Base-by-base conservation (phyloP, 2,329 filamentous ascomycete genomes). In the Ploettnerulaceae sp. region DNA sequence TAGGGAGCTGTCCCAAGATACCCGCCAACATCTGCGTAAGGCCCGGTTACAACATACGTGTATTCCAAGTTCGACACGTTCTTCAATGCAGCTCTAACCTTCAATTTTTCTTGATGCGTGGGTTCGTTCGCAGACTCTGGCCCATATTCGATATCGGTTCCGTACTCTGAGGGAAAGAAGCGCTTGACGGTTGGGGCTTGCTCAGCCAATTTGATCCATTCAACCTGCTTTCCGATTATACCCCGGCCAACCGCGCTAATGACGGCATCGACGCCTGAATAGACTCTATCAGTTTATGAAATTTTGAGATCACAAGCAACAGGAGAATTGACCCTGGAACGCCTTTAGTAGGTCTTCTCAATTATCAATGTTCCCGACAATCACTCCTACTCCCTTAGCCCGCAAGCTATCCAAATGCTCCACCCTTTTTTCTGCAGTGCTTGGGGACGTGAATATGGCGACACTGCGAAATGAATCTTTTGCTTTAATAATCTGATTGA, bases 31-130 rank as follows among this genome's bases (percentile, higher is more conserved):
- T 71, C 51, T 85, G 82, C 22, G 76, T 83, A 87, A 0, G 83
- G 83, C 0, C 83, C 83, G 0, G 82, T 86, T 4, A 87, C 83
- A 0, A 87, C 67, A 59, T 82, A 86, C 0, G 83, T 85, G 46
- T 82, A 72, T 39, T 77, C 71, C 20, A 87, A 61, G 6, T 71
- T 65, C 54, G 71, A 70, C 11, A 75, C 58, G 26, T 75, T 73
- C 36, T 72, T 70, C 24, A 85, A 70, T 22, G 74, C 75, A 46
- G 73, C 76, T 48, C 84, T 73, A n/a, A 87, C 79, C 57, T 79
- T 77, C 43, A 87, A 71, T 63, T 88, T 88, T 45, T 72, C 65
- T 66, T 87, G 83, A 59, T 88, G 84, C 2, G 84, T 81, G 58
- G 74, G 77, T 64, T 88, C 84, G 7, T 66, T 56, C 2, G 71